Percentiles rank a stretch among this genome's conserved stretches.
Conservation (phyloP, 768 basidiomycete genomes). For the Rhizopogon salebrosus region DNA sequence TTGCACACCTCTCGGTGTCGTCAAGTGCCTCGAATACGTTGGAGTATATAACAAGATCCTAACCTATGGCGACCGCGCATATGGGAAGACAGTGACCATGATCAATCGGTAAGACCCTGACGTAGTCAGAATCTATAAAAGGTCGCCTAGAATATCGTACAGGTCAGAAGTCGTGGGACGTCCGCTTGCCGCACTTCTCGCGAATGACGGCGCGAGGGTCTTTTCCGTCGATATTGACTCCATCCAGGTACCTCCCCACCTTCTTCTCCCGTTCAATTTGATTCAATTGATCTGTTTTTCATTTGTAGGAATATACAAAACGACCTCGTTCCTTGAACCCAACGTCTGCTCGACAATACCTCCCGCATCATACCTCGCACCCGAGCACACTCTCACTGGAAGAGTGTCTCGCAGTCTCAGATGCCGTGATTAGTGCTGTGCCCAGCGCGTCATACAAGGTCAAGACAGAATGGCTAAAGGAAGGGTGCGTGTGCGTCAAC, state of each 20-base stretch:
- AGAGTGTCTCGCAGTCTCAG: constrained; percentile 78
- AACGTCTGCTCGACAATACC: constrained; percentile 49
- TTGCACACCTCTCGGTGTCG: constrained; percentile 94
- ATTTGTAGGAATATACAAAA: constrained; percentile 81
- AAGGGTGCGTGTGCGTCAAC: constrained; percentile 91
- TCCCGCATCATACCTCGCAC: constrained; percentile 80
- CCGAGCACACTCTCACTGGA: constrained; percentile 64
- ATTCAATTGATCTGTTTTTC: constrained; percentile 2
- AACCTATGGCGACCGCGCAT: constrained; percentile 91
- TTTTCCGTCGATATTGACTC: constrained; percentile 95
- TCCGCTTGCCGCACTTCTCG: constrained; percentile 90
- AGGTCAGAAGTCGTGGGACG: constrained; percentile 97
- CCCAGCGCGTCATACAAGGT: constrained; percentile 83
- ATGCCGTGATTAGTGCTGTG: constrained; percentile 94
- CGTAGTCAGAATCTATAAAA: not conserved
- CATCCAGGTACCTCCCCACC: constrained; percentile 53
- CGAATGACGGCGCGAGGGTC: constrained; percentile 95
- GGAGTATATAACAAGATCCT: constrained; percentile 93
- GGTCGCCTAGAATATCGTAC: constrained; percentile 2
- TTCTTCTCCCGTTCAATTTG: not conserved
- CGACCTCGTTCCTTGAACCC: constrained; percentile 51
- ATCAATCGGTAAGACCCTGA: constrained; percentile 71
- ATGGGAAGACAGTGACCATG: constrained; percentile 88
- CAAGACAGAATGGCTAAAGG: constrained; percentile 84
- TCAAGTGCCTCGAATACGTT: constrained; percentile 87